Evolutionary conservation across 108 stramenopile genomes (phyloP), one percentile per base, ranked within the genome.

Genomic region (Cyclotella atomus): DNA sequence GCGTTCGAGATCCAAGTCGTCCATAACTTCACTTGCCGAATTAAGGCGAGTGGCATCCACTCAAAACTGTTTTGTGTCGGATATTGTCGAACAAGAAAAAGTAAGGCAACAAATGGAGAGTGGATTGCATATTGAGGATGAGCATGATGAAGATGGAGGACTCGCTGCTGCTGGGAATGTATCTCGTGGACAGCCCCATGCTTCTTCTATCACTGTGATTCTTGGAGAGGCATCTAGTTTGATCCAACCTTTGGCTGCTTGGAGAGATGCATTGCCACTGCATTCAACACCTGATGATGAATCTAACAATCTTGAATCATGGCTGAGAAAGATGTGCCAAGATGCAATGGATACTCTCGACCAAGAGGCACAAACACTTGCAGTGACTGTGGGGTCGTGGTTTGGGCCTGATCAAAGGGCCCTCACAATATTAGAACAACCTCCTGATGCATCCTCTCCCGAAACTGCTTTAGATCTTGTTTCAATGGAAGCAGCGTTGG

Each of bases 171-270:
- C 9, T 23, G 47, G 35, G 21, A 52, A 61, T 61, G 36, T 68
- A 47, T 34, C 65, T 24, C 59, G 69, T 30, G 71, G 52, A 20
- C 84, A 84, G 49, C 81, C 83, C 10, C 91, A 94, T 77, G 76
- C 87, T 1, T 83, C 87, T 35, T 83, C 86, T 23, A 59, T 92
- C 12, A 86, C 91, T 16, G 81, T 86, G 12, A 82, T 94, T 52
- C 65, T 94, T 27, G 89, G 89, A 20, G 89, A 94, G 70, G 88
- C 91, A 0, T 79, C 75, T 46, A 79, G 86, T 21, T 66, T 94
- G 65, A 87, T 92, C 52, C 89, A 94, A 71, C 93, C 93, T n/a
- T 64, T 94, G 32, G 61, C 83, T n/a, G 68, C 80, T 25, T 94
- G 93, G 93, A 81, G 76, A 62, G 77, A 83, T 29, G 80, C 71